phyloP scores from a whole-genome alignment of 2,329 filamentous ascomycete species.

The Chrysosporium queenslandicum region DNA sequence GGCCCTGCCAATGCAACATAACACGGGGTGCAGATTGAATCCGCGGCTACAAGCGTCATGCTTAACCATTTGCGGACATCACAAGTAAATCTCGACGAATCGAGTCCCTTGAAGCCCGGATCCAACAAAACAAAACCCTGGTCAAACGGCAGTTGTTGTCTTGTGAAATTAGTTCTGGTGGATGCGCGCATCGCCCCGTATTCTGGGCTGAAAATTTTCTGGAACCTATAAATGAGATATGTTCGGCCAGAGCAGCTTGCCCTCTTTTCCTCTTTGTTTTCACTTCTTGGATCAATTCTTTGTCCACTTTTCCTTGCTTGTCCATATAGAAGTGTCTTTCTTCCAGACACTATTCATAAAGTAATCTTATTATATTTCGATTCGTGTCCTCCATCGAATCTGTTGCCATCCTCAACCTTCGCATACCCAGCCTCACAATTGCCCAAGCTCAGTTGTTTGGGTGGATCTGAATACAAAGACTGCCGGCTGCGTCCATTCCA shows the following conservation, averaged over 20 bases:
- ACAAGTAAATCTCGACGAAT: constrained; percentile 1
- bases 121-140: constrained; percentile 2
- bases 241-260: background rate
- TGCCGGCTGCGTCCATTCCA: no score
- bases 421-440: background rate
- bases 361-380: background rate
- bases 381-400: background rate
- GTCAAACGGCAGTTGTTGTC: background rate
- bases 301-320: background rate
- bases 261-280: background rate
- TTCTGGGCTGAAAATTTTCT: background rate
- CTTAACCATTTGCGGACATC: background rate
- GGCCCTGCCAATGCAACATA: constrained; percentile 6
- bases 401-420: background rate
- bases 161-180: background rate
- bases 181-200: constrained; percentile 1
- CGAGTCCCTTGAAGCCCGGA: background rate
- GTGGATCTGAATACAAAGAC: background rate
- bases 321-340: background rate
- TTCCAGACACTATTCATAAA: background rate
- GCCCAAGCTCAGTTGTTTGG: no score
- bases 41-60: background rate
- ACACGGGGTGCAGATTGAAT: constrained; percentile 6
- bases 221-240: constrained; percentile 1
- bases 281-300: background rate